A percentile compares a stretch with the other conserved stretches of the same genome.
Evolutionary conservation across 1,284 basidiomycete genomes (phyloP).

Genomic region (Rhizoctonia solani): DNA sequence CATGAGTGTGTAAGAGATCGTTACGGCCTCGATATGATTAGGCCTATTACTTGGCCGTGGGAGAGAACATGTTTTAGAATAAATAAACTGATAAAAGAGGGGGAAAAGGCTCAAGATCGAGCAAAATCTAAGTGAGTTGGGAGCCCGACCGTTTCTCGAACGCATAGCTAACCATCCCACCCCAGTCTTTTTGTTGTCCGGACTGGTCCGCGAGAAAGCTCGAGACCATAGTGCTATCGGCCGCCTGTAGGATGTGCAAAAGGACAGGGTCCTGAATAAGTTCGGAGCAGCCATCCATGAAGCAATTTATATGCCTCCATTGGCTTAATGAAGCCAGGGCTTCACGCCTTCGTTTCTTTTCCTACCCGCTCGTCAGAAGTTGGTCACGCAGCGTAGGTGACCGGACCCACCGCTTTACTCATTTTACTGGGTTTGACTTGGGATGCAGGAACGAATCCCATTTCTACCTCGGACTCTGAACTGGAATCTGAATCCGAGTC

Average conservation of each 20-base stretch:
- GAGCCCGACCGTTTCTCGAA: conserved; percentile 53
- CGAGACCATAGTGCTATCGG: conserved; percentile 42
- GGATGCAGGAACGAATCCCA: conserved; percentile 73
- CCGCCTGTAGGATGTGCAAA: conserved; percentile 54
- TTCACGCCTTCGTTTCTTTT: conserved; percentile 19
- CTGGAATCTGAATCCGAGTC: conserved; percentile 44
- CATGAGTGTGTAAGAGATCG: too few relatives aligned
- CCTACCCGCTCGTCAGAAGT: background rate
- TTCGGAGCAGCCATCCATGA: conserved; percentile 53
- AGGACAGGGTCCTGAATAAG: conserved; percentile 67
- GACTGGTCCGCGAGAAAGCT: conserved; percentile 15
- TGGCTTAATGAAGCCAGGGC: conserved; percentile 76
- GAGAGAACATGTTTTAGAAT: background rate
- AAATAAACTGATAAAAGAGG: background rate
- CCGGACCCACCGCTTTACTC: conserved; percentile 11
- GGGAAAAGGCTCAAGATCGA: background rate
- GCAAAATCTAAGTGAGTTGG: conserved; percentile 5
- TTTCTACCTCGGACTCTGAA: conserved; percentile 44
- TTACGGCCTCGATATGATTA: too few relatives aligned
- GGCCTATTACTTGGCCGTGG: too few relatives aligned
- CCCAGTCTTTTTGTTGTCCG: conserved; percentile 46
- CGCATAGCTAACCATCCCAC: conserved; percentile 69
- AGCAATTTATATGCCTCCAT: conserved; percentile 86
- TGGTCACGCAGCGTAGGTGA: conserved; percentile 42
- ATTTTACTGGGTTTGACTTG: conserved; percentile 56